Evolutionary conservation across 2,329 filamentous ascomycete genomes (phyloP).

Genomic region (Macroventuria anomochaeta): DNA sequence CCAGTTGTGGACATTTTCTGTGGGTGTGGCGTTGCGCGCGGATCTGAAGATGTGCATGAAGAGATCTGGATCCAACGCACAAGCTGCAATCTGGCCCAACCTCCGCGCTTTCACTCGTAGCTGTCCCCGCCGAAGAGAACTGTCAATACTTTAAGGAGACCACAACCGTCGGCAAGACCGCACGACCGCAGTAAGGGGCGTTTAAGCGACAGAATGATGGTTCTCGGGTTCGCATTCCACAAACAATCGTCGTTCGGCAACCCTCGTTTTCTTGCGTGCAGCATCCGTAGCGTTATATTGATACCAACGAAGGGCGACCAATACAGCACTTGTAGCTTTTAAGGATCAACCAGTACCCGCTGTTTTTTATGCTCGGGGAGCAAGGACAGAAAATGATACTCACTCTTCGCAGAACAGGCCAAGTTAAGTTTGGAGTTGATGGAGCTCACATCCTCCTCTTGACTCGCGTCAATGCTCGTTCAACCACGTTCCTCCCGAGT

Average conservation of each 20-base stretch:
- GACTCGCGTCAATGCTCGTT: conserved; percentile 44
- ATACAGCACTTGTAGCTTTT: too few species aligned
- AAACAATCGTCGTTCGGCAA: not conserved
- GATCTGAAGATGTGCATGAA: not conserved
- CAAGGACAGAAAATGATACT: too few species aligned
- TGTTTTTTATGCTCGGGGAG: too few species aligned
- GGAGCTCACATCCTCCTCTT: conserved; percentile 43
- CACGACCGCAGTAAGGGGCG: not conserved
- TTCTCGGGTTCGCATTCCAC: not conserved
- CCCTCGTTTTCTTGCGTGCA: too few species aligned
- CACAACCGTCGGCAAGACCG: not conserved
- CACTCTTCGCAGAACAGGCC: not conserved
- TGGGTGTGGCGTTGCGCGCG: not conserved
- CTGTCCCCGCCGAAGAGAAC: not conserved
- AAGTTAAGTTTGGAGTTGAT: not conserved
- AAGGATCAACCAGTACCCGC: too few species aligned
- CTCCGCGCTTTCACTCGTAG: not conserved
- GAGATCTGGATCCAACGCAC: not conserved
- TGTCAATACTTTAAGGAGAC: not conserved
- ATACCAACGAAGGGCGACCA: too few species aligned
- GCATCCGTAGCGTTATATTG: not conserved
- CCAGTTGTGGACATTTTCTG: not conserved
- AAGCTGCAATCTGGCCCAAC: not conserved
- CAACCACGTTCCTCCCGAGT: conserved; percentile 44
- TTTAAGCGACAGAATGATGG: not conserved